Evolutionary conservation across 2,329 filamentous ascomycete species (phyloP), one percentile per base, ranked within the genome.

Genomic region (Colletotrichum simmondsii): DNA sequence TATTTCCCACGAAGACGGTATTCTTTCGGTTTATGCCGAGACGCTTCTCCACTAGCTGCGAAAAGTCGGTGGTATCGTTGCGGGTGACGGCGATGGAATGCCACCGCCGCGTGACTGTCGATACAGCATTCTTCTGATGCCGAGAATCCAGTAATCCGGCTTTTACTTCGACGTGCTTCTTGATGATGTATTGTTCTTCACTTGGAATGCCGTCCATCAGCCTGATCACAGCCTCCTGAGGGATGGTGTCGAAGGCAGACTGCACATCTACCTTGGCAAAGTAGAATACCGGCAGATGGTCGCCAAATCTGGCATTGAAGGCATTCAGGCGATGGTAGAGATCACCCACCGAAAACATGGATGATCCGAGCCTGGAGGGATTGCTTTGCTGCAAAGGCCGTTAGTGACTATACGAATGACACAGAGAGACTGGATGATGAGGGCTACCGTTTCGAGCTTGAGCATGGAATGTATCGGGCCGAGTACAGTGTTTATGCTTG

Each of bases 191-290:
- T 26, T 85, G 83, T 3, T 87, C 82, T 70, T 93, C 85, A 14
- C 83, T 84, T 75, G 81, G 90, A 75, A 89, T 90, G 65, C 79
- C 91, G 71, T 75, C 81, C 75, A 97, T 88, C 30, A 98, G 85
- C 28, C 86, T 80, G 42, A 98, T 79, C 22, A 98, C 85, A 1
- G 91, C 90, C 30, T 88, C 83, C 80, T 98, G 97, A 0, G 97
- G 97, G 57, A 99, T 98, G 0, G 94, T 98, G 81, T 99, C 97
- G 80, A 98, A 99, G 77, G 96, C 97, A 2, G 94, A 91, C 79
- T 94, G 90, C 24, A 99, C 95, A 79, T 99, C 97, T 14, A 97
- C 87, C 80, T 99, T 99, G 73, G 92, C 95, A 82, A 98, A 97
- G 82, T 94, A 98, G 1, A 98, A 83, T 5, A 82, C 85, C 10